Base-by-base conservation (phyloP, 129 eudicot genomes). In the Saussurea involucrata region DNA sequence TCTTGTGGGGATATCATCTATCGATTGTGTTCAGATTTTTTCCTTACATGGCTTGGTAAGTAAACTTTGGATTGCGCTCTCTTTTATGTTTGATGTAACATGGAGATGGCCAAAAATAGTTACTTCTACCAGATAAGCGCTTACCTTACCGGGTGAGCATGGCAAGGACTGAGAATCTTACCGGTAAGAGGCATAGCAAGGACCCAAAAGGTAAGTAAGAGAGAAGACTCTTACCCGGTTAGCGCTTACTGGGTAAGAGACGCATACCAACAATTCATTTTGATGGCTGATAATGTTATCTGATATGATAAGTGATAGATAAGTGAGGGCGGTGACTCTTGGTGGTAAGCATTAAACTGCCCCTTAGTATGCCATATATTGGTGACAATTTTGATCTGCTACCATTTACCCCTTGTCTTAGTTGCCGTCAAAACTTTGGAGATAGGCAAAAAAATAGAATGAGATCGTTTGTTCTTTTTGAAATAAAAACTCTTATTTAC, bases 41-140 rank as follows among this genome's bases (percentile, higher is more conserved):
- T 92, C 99, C 70, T 73, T 92, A 32, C 97, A 88, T 81, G 99
- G 99, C 63, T 83, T 91, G 99, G 99, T 95, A 86, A 69, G 98
- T 83, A 66, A 69, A 63, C 66, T 70, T 71, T 27, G 8, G 49
- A 24, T 36, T 78, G 72, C 32, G 33, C 40, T 8, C 27, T 49
- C 25, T 25, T 21, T 63, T 42, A 34, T 57, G 8, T 10, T n/a
- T 11, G 15, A 9, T 29, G 8, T 42, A n/a, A 63, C 33, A 0
- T 49, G 60, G 60, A 49, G 22, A n/a, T 17, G 60, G 60, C 22
- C 22, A 1, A 49, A 49, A 49, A 49, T 22, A 49, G 22, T 49
- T 49, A 13, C 9, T 1, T 15, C 58, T 49, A 49, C 22, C 22
- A n/a, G 2, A 1, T 37, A 37, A 37, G 57, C 4, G n/a, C 17